Evolutionary conservation across 768 basidiomycete genomes (phyloP), one percentile per base, ranked within the genome.

Genomic region (Daedaleopsis sinensis): DNA sequence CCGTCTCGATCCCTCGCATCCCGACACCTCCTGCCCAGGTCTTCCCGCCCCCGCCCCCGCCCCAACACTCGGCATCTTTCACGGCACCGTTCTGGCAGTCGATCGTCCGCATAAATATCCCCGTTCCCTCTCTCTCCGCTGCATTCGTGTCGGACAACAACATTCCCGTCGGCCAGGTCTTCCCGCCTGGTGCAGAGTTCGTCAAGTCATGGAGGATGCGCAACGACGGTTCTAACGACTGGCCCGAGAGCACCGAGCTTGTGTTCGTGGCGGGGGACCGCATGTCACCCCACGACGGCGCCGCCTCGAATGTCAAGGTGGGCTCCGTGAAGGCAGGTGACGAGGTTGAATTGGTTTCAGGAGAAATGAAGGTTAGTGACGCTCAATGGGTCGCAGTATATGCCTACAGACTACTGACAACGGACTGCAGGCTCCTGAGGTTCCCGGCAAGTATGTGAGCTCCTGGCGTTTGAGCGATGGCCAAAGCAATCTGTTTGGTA

Each of bases 121-220:
- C 73, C 19, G 68, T 89, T 60, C 78, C 78, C 39, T 89, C 90
- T 5, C 68, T 89, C 60, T 78, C 78, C 39, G 89, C 90, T 4
- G 76, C 75, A 6, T 88, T 88, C 62, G 61, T 93, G 7, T 78
- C 79, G 38, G 89, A 93, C 69, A 79, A 86, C 43, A 93, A 90
- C 37, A 87, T 91, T 52, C 78, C 83, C 5, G 87, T 90, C 65
- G 92, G 91, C 0, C 90, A 92, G 23, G 68, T 82, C 52, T 89
- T 94, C 70, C 90, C 91, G 35, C 86, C 91, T 8, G 93, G 93
- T 37, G 91, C 90, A 0, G 90, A 91, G 70, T 95, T 94, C 67
- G 83, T 93, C 57, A 94, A 94, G 74, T 85, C 85, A 21, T 95
- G 93, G 93, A 78, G 80, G 58, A 81, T 94, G 78, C 63, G 79